Conservation (phyloP, 108 stramenopile genomes). For the Fistulifera solaris region DNA sequence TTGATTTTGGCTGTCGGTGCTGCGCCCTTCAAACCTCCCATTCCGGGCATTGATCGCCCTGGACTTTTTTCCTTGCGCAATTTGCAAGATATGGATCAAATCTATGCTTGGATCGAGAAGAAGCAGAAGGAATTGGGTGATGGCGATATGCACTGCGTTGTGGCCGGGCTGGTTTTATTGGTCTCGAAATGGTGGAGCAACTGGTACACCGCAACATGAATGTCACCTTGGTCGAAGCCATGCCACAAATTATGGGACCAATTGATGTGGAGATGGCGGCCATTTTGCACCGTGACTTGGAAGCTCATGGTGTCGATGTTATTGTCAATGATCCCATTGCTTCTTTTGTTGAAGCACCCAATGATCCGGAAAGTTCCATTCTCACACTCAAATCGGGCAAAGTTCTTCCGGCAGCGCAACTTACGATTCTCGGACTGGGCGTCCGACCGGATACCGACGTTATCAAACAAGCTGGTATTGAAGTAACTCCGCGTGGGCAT, state of each 20-base stretch:
- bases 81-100: slow-evolving; percentile 62
- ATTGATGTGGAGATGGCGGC: slow-evolving; percentile 61
- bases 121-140: slow-evolving; percentile 8
- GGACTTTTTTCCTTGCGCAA: slow-evolving; percentile 53
- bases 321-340: slow-evolving; percentile 48
- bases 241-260: slow-evolving; percentile 51
- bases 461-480: slow-evolving; percentile 47
- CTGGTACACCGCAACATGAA: slow-evolving; percentile 40
- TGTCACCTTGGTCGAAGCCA: slow-evolving; percentile 57
- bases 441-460: slow-evolving; percentile 56
- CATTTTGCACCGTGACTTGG: slow-evolving; percentile 39
- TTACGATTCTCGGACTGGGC: slow-evolving; percentile 59
- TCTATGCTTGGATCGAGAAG: slow-evolving; percentile 35
- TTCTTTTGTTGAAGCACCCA: slow-evolving; percentile 30
- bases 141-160: slow-evolving; percentile 41
- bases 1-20: slow-evolving; percentile 59
- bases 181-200: slow-evolving; percentile 71
- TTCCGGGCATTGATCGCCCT: slow-evolving; percentile 51
- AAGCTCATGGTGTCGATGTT: slow-evolving; percentile 35
- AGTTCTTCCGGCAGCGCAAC: slow-evolving; percentile 40
- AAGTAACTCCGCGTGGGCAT: slow-evolving; percentile 37
- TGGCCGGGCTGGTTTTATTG: slow-evolving; percentile 66
- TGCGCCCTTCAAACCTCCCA: slow-evolving; percentile 58
- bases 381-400: slow-evolving; percentile 41
- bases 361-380: slow-evolving; percentile 34